Base-by-base conservation (phyloP, 768 basidiomycete species). In the Cantharellus cinnabarinus region DNA sequence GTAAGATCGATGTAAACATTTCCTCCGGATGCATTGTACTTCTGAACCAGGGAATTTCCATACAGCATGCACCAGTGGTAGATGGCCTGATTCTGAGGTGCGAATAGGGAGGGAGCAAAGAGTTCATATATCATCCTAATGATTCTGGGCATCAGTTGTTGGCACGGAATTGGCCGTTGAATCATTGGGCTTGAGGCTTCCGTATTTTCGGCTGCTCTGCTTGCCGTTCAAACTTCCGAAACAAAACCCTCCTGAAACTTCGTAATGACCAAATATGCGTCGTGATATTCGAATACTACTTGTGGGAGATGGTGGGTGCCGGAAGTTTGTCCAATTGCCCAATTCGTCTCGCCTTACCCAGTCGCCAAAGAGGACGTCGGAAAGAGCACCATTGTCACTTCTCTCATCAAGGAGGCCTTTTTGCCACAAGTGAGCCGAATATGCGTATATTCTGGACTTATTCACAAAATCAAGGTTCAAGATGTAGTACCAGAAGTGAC, bases 321-420 rank as follows among this genome's bases (percentile, higher is more conserved):
- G 50, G 39, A 29, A 39, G 37, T 15, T 52, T 15, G 57, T 57
- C 48, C 53, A 14, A 59, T 50, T 42, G 44, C 55, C 58, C 60
- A 52, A 60, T 34, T 57, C 59, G 52, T 15, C 56, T 59, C 57
- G 44, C 51, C 57, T 56, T 4, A 34, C 2, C 56, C 10, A 50
- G n/a, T 52, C 29, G 4, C 34, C 35, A 35, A 40, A 97, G 91
- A 94, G 76, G 89, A 88, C 64, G 94, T 97, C 65, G 94, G 94
- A 63, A 99, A 99, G 76, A 93, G 89, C 70, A 91, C 90, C 52
- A 91, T 98, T 68, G 82, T 98, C 68, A 95, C 90, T 20, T 90
- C 90, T 41, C 77, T 97, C 68, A 97, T 99, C 72, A 97, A 97
- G 70, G 89, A 94, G 70, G 83, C 86, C 40, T 95, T 85, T 68